Base-by-base conservation (phyloP, 2,329 filamentous ascomycete genomes). In the Drechslerella coelobrocha region DNA sequence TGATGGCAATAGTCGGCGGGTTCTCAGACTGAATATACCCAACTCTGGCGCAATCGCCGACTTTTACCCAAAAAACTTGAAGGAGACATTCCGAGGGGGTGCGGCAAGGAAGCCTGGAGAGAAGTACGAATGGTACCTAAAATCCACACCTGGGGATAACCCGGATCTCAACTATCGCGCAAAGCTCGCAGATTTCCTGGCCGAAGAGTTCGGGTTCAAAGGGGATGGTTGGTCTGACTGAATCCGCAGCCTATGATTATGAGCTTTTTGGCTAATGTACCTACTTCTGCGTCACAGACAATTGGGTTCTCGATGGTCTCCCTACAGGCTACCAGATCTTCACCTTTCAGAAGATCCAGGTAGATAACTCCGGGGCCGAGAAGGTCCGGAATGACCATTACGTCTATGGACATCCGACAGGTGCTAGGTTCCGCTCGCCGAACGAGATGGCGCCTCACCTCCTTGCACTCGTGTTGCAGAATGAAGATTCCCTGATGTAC, bases 341-440 rank as follows among this genome's bases (percentile, higher is more conserved):
- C 45, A 52, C 39, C 5, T 24, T 37, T 14, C 53, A 60, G 23
- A 65, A 52, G n/a, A 47, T 45, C 4, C 27, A 34, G 7, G 47
- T 63, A 5, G 41, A 65, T 21, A 41, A 39, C 21, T 37, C 21
- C 1, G 65, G 65, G n/a, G 43, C 39, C 0, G 51, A 62, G 26
- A 39, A 53, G 26, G 27, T 69, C n/a, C 68, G 68, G 1, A 21
- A 39, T 8, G 68, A 72, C 27, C 48, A 17, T 8, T 72, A 72
- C 29, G 27, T 65, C 7, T 72, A 72, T 24, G 68, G 68, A 6
- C 68, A 72, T n/a, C 53, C 43, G 19, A 52, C 37, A 6, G 57
- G 51, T 2, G 8, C 14, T 1, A 47, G 61, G 21, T 72, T 65
- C 21, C 43, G 68, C 1, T 72, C 60, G 10, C 47, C 65, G 4